phyloP scores from a whole-genome alignment of 164 flowering plant species.

The Chloranthus sessilifolius region DNA sequence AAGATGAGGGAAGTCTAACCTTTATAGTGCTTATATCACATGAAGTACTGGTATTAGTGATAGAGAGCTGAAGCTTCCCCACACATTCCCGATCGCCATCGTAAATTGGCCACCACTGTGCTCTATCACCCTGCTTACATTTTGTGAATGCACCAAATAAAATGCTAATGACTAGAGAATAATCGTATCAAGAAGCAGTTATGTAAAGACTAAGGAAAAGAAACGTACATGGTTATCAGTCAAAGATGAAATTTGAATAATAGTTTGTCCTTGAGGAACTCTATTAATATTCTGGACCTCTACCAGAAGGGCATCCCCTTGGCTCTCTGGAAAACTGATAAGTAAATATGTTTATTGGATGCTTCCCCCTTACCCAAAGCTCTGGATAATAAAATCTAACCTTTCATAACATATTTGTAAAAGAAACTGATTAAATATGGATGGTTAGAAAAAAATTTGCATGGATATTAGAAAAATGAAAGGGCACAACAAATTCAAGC shows the following conservation, averaged over 20 bases:
- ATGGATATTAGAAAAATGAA: too few species aligned
- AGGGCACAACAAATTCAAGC: too few species aligned
- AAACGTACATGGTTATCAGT: slow-evolving; percentile 59
- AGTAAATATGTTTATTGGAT: too few species aligned
- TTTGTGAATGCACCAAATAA: neutral
- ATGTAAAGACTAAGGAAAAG: too few species aligned
- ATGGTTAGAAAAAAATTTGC: too few species aligned
- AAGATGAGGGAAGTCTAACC: too few species aligned
- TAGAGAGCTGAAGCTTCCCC: slow-evolving; percentile 80
- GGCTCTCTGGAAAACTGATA: slow-evolving; percentile 75
- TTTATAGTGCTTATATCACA: slow-evolving; percentile 56
- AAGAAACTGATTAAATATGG: too few species aligned
- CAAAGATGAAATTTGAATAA: slow-evolving; percentile 65
- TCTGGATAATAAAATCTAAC: too few species aligned
- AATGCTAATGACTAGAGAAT: too few species aligned
- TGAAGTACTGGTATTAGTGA: slow-evolving; percentile 44
- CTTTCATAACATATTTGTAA: too few species aligned
- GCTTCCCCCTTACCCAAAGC: too few species aligned
- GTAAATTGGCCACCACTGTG: slow-evolving; percentile 87
- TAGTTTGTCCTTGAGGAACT: slow-evolving; percentile 54
- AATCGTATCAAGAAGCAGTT: too few species aligned
- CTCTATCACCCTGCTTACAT: slow-evolving; percentile 56
- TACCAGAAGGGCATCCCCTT: slow-evolving; percentile 69
- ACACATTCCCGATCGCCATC: slow-evolving; percentile 77
- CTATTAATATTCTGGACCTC: slow-evolving; percentile 60